phyloP scores from a whole-genome alignment of 768 basidiomycete species.

The Dendrothele bispora region DNA sequence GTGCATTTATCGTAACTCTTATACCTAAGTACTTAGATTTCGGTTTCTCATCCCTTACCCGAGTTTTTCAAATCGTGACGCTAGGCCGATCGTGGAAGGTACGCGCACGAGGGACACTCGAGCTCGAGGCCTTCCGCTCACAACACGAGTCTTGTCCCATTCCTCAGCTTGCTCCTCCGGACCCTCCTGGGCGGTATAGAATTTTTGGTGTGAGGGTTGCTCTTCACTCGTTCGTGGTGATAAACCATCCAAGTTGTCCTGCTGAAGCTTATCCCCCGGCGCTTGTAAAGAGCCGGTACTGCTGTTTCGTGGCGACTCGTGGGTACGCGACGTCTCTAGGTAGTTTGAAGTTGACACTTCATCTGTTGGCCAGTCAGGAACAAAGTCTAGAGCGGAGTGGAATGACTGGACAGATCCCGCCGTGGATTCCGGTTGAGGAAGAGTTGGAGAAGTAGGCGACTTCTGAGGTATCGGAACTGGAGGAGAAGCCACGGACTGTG shows the following conservation, averaged over 20 bases:
- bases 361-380: conserved; percentile 48
- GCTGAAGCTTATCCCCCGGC: not conserved
- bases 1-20: too few species aligned
- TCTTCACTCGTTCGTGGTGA: conserved; percentile 19
- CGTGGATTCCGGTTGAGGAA: conserved; percentile 44
- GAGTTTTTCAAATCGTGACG: conserved; percentile 21
- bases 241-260: not conserved
- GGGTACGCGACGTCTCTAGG: conserved; percentile 27
- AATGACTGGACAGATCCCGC: conserved; percentile 49
- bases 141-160: conserved; percentile 84
- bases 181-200: conserved; percentile 45
- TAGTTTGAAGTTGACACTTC: conserved; percentile 33
- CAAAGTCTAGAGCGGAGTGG: conserved; percentile 65
- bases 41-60: conserved; percentile 3
- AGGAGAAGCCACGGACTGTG: conserved; percentile 12
- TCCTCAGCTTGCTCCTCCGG: conserved; percentile 78
- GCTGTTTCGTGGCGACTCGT: conserved; percentile 35
- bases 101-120: conserved; percentile 80
- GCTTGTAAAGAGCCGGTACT: conserved; percentile 28
- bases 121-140: too few species aligned
- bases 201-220: conserved; percentile 40
- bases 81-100: conserved; percentile 52
- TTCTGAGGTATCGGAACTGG: conserved; percentile 15
- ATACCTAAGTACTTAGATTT: not conserved
- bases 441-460: conserved; percentile 23